Evolutionary conservation across 2,329 filamentous ascomycete species (phyloP).

Genomic region (Calonectria hongkongensis): DNA sequence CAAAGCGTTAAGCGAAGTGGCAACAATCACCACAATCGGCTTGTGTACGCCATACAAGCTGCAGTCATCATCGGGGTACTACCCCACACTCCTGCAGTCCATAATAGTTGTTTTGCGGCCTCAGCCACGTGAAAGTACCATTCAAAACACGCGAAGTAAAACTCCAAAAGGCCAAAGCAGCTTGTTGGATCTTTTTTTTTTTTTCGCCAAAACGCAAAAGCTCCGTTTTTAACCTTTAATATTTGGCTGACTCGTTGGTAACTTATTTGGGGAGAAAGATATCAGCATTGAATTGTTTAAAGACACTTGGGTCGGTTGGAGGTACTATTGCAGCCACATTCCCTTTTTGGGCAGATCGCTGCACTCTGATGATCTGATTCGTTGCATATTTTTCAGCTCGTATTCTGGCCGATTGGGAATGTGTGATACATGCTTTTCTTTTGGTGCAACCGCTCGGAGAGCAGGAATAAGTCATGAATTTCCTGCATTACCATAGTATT

Average conservation of each 20-base stretch:
- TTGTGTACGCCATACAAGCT: background rate
- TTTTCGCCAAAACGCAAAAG: too few relatives aligned
- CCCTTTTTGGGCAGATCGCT: background rate
- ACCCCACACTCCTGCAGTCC: background rate
- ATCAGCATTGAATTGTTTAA: background rate
- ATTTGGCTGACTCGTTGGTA: background rate
- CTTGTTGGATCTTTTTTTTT: background rate
- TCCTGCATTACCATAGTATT: background rate
- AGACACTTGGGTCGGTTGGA: background rate
- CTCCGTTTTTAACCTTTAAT: background rate
- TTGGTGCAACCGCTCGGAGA: background rate
- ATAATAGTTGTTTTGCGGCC: background rate
- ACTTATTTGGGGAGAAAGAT: background rate
- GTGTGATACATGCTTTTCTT: background rate
- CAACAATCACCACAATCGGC: slow-evolving; percentile 9
- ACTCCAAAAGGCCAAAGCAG: too few relatives aligned
- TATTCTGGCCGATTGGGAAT: background rate
- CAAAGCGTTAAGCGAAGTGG: slow-evolving; percentile 18
- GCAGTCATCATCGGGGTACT: slow-evolving; percentile 25
- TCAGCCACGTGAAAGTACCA: background rate
- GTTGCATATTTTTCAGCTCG: slow-evolving; percentile 21
- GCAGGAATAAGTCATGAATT: background rate
- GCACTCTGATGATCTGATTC: background rate
- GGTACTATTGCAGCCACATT: background rate
- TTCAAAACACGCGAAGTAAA: too few relatives aligned